A percentile compares a stretch with the other conserved stretches of the same genome.
phyloP scores from a whole-genome alignment of 179 eudicot genomes.

The Nepenthes alata region DNA sequence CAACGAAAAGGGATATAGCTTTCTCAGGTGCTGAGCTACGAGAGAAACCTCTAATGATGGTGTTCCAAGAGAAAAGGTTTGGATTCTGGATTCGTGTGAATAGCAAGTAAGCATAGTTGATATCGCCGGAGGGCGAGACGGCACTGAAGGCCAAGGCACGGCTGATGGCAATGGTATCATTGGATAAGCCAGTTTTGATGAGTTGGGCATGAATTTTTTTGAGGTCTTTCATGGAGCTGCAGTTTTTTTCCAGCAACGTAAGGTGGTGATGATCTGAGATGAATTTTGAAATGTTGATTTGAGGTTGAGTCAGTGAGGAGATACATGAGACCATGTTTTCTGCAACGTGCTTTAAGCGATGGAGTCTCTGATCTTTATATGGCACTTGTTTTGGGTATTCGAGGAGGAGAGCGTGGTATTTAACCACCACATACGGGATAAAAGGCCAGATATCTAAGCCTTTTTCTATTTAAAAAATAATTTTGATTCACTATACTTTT shows the following conservation, averaged over 20 bases:
- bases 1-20: constrained; percentile 14
- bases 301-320: constrained; percentile 26
- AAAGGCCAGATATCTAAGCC: too few species aligned
- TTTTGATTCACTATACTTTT: too few species aligned
- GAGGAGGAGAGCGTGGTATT: too few species aligned
- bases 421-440: too few species aligned
- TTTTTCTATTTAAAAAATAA: too few species aligned
- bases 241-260: constrained; percentile 45
- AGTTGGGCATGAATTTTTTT: constrained; percentile 34
- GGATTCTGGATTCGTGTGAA: constrained; percentile 17
- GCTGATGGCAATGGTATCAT: constrained; percentile 18
- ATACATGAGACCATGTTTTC: constrained; percentile 6
- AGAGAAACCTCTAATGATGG: constrained; percentile 32
- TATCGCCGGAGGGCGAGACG: constrained; percentile 5
- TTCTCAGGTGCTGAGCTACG: constrained; percentile 18
- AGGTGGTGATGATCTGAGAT: constrained; percentile 44
- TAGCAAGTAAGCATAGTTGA: constrained; percentile 24
- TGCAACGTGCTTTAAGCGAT: too few species aligned
- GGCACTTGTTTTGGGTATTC: too few species aligned
- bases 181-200: constrained; percentile 30
- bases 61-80: constrained; percentile 29
- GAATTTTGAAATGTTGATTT: constrained; percentile 40
- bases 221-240: constrained; percentile 24
- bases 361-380: too few species aligned
- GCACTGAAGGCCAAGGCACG: constrained; percentile 19